Percentiles rank a stretch among this genome's conserved stretches.
phyloP scores from a whole-genome alignment of 768 basidiomycete species.

The Mycena olivaceomarginata region DNA sequence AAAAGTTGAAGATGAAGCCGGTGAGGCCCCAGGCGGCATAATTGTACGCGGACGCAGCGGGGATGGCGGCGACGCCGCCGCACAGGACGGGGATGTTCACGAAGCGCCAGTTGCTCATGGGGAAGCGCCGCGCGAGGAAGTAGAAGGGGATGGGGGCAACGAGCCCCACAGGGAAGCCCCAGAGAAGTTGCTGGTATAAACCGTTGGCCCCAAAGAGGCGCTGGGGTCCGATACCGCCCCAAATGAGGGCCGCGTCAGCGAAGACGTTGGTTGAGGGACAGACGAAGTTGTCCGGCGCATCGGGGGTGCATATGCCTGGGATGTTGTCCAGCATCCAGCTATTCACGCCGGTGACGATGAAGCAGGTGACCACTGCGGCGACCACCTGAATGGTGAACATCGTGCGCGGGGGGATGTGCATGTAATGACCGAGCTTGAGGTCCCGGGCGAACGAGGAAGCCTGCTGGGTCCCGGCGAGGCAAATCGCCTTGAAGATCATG shows the following conservation, averaged over 20 bases:
- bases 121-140: conserved; percentile 87
- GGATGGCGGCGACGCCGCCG: conserved; percentile 82
- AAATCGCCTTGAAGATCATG: conserved; percentile 86
- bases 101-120: conserved; percentile 88
- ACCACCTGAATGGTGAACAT: conserved; percentile 84
- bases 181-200: conserved; percentile 74
- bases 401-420: conserved; percentile 90
- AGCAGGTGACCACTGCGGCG: conserved; percentile 73
- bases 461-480: conserved; percentile 76
- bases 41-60: conserved; percentile 93
- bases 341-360: conserved; percentile 79
- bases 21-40: conserved; percentile 86
- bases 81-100: conserved; percentile 93
- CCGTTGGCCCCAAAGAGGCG: conserved; percentile 78
- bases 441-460: conserved; percentile 81
- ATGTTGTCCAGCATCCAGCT: conserved; percentile 85
- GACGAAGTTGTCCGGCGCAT: conserved; percentile 78
- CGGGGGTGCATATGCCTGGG: conserved; percentile 79
- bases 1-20: conserved; percentile 91
- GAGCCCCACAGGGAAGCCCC: conserved; percentile 86
- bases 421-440: conserved; percentile 92
- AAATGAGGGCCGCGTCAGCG: conserved; percentile 84
- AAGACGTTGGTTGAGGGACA: conserved; percentile 83
- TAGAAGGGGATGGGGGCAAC: conserved; percentile 89
- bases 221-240: conserved; percentile 87